Conservation (phyloP, 225 moss, liverwort and hornwort genomes). For the Antitrichia curtipendula region DNA sequence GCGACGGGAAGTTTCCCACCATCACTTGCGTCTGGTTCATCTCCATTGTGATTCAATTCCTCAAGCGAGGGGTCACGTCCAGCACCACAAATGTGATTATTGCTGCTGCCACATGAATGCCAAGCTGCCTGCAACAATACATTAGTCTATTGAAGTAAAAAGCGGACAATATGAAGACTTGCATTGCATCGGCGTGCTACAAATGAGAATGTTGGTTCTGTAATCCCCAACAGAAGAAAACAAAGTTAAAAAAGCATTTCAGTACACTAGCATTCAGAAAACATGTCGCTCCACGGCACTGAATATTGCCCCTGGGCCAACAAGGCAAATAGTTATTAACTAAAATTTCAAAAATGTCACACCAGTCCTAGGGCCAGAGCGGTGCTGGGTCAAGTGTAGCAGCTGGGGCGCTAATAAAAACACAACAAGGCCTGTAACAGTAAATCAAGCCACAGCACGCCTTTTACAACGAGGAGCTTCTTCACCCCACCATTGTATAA, state of each 20-base stretch:
- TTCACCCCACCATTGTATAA: neutral
- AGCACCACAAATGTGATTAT: neutral
- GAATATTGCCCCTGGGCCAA: neutral
- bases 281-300: neutral
- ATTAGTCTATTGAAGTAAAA: neutral
- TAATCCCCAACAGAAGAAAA: neutral
- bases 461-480: too few relatives aligned
- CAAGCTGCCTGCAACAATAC: neutral
- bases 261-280: neutral
- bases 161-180: neutral
- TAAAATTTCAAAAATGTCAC: neutral
- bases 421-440: neutral
- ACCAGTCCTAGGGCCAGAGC: neutral
- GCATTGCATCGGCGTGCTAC: neutral
- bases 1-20: conserved; percentile 47
- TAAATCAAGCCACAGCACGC: neutral
- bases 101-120: neutral
- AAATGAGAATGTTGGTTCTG: neutral
- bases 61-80: neutral
- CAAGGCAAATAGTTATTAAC: neutral
- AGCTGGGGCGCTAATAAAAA: neutral
- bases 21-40: conserved; percentile 61
- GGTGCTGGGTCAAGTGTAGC: neutral
- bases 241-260: neutral
- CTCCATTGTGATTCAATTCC: neutral